phyloP scores from a whole-genome alignment of 1,284 basidiomycete species.

The Tylopilus sp. region DNA sequence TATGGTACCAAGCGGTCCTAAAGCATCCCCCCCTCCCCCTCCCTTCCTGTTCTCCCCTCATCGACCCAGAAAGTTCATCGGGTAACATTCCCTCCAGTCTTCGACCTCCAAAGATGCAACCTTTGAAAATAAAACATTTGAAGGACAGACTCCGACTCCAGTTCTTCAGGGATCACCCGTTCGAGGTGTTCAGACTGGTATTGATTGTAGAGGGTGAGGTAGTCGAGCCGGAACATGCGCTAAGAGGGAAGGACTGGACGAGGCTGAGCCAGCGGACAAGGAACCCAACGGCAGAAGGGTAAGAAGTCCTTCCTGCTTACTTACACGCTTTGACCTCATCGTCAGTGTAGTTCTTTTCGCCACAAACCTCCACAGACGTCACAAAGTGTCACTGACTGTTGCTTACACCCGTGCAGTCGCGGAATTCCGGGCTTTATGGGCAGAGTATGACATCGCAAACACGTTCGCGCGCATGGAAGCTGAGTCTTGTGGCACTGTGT shows the following conservation, averaged over 20 bases:
- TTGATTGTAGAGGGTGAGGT: slow-evolving; percentile 80
- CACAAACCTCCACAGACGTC: slow-evolving; percentile 79
- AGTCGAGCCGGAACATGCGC: slow-evolving; percentile 66
- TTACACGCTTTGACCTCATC: slow-evolving; percentile 20
- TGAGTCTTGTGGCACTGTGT: slow-evolving; percentile 78
- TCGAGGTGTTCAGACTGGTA: slow-evolving; percentile 90
- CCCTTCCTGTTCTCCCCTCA: slow-evolving; percentile 77
- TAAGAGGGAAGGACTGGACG: slow-evolving; percentile 77
- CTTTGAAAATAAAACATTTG: slow-evolving; percentile 80
- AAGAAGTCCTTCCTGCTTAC: slow-evolving; percentile 47
- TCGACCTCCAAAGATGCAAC: slow-evolving; percentile 61
- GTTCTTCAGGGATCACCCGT: slow-evolving; percentile 97
- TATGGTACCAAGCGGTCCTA: slow-evolving; percentile 90
- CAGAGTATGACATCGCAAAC: slow-evolving; percentile 85
- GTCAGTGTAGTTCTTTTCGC: slow-evolving; percentile 85
- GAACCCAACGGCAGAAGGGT: slow-evolving; percentile 94
- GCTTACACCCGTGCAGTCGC: slow-evolving; percentile 87
- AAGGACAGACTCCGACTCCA: slow-evolving; percentile 91
- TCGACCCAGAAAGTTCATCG: slow-evolving; percentile 52
- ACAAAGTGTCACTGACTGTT: slow-evolving; percentile 75
- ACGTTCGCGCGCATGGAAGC: slow-evolving; percentile 87
- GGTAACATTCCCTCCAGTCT: slow-evolving; percentile 42
- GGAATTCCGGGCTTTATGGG: slow-evolving; percentile 89
- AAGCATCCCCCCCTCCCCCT: slow-evolving; percentile 90
- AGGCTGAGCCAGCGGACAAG: slow-evolving; percentile 82